Evolutionary conservation across 352 stramenopile species (phyloP).

Genomic region (Phytophthora cactorum): DNA sequence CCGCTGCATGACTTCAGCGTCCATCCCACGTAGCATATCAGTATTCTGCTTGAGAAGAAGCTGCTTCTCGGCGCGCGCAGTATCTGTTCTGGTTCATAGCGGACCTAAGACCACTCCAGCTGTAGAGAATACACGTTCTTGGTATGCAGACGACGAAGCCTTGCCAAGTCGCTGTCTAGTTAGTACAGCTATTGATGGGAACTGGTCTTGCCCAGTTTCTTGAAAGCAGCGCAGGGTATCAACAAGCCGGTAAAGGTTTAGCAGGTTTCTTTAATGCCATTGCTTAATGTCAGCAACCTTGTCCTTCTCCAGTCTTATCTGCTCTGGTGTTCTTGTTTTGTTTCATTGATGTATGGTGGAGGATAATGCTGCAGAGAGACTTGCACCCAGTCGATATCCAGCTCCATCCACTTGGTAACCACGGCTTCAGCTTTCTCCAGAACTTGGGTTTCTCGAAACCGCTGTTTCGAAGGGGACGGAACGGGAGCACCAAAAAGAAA

Average conservation of each 20-base stretch:
- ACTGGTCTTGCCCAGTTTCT: background rate
- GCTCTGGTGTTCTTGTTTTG: background rate
- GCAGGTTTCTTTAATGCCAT: background rate
- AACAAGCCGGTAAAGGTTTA: slow-evolving; percentile 14
- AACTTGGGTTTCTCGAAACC: background rate
- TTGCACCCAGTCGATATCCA: slow-evolving; percentile 7
- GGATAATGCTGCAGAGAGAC: background rate
- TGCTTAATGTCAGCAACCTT: background rate
- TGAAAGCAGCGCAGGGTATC: slow-evolving; percentile 13
- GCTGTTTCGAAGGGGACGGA: background rate
- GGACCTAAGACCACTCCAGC: background rate
- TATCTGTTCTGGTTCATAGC: slow-evolving; percentile 4
- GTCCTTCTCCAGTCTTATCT: background rate
- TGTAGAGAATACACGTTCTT: slow-evolving; percentile 21
- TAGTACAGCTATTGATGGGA: slow-evolving; percentile 10
- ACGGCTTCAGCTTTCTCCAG: slow-evolving; percentile 1
- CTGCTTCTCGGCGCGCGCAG: slow-evolving; percentile 5
- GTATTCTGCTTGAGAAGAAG: background rate
- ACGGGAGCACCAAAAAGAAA: background rate
- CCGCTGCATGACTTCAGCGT: background rate
- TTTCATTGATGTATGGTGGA: background rate
- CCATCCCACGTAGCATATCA: background rate
- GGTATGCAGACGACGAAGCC: slow-evolving; percentile 8
- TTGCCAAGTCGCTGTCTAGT: slow-evolving; percentile 6
- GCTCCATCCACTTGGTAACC: background rate